These are phyloP conservation scores for Lyophyllum atratum DNA, from an alignment of 768 basidiomycete genomes.

Conservation along the genomic window DNA sequence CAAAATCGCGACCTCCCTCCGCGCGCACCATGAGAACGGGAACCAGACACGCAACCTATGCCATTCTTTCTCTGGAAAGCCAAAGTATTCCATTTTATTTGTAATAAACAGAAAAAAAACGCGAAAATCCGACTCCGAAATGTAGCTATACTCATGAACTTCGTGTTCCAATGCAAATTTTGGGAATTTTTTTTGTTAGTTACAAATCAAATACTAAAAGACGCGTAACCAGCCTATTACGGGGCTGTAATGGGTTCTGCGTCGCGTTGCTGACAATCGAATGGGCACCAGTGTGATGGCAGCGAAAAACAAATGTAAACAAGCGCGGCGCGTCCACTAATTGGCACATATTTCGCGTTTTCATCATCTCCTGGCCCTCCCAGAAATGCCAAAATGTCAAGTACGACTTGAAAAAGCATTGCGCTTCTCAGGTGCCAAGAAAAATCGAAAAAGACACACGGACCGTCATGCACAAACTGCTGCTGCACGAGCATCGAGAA, in stretches of 20 bases:
- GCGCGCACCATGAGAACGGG: not conserved
- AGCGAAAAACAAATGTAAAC: not conserved
- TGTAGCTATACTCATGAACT: not conserved
- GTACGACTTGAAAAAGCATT: not conserved
- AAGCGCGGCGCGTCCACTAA: not conserved
- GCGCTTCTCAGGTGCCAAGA: not conserved
- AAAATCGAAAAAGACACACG: not conserved
- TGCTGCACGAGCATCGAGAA: not conserved
- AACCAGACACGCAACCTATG: not conserved
- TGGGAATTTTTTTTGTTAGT: not conserved
- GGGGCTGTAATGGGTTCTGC: not conserved
- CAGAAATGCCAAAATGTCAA: not conserved
- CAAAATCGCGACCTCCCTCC: not conserved
- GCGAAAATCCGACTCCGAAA: not conserved
- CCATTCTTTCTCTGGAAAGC: not conserved
- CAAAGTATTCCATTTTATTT: not conserved
- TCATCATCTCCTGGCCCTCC: not conserved
- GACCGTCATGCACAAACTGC: not conserved
- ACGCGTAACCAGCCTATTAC: not conserved
- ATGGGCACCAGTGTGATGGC: not conserved
- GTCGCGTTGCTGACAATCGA: not conserved
- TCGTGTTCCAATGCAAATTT: no score
- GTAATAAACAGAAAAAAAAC: not conserved
- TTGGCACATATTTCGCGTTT: not conserved
- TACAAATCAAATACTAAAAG: not conserved